Evolutionary conservation across 1,139 yeast genomes (phyloP), one percentile per base, ranked within the genome.

Genomic region (Geotrichum fermentans): DNA sequence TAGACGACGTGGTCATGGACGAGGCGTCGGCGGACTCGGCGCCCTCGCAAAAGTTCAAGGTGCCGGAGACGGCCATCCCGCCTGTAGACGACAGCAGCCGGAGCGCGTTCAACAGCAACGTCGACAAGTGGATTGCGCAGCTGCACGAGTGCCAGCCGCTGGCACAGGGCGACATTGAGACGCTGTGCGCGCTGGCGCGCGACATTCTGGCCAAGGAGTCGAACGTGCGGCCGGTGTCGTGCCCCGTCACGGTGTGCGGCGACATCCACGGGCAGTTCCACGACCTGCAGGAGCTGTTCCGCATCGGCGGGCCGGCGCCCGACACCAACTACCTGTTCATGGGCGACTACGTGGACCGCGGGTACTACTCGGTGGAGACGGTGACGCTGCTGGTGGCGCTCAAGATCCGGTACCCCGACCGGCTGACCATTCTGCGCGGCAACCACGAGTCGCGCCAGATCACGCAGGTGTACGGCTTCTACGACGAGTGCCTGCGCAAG

Each of bases 161-260:
- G 54, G 73, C 85, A 17, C 97, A 92, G 65, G 78, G 78, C 37
- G 90, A 87, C 52, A 95, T 94, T 41, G 81, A 82, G 61, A 78
- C 78, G 60, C 74, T 92, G 55, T 92, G 98, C 65, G 77, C 79
- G 52, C 83, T 67, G 69, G 65, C 52, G 8, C 45, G 52, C 14
- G 97, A 92, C 56, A 82, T 92, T 38, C 73, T 92, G 58, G 90
- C 89, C 64, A 82, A 79, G 58, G 98, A 94, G 71, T 85, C 90
- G 56, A 92, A 94, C 65, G 96, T 92, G 43, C 96, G 90, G 64
- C 89, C 90, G 5, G 96, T 92, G 38, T 87, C 83, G 59, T 94
- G 96, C 0, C 98, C 98, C 2, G 96, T 88, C 44, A 90, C 97
- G n/a, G 87, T 92, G 45, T 94, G 98, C 71, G 99, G 99, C 49